These are phyloP conservation scores for Cryptosporidium baileyi DNA, from an alignment of 169 alveolate species.

Conservation along the genomic window DNA sequence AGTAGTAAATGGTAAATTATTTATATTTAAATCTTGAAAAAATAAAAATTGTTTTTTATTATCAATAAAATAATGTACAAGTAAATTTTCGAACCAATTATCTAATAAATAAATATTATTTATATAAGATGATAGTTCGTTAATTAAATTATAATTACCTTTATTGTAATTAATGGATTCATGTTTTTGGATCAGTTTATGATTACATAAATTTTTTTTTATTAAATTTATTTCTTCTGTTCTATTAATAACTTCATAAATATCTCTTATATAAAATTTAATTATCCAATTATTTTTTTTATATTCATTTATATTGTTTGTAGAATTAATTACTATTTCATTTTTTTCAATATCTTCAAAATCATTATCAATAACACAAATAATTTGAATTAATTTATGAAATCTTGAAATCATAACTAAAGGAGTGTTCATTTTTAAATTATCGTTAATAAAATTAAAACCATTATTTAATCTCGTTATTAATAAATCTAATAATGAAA, in stretches of 20 bases:
- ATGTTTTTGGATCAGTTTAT: not conserved
- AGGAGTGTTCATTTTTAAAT: not conserved
- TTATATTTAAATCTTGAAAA: not conserved
- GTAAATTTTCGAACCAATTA: not conserved
- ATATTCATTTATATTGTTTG: not conserved
- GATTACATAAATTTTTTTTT: not conserved
- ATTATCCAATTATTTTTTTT: slow-evolving; percentile 4
- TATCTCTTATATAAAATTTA: not conserved
- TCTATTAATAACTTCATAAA: not conserved
- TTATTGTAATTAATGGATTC: not conserved
- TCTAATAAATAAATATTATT: not conserved
- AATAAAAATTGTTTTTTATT: not conserved
- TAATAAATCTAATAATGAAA: slow-evolving; percentile 13
- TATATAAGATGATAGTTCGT: not conserved
- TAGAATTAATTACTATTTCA: not conserved
- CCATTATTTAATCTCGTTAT: slow-evolving; percentile 5
- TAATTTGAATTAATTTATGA: slow-evolving; percentile 16
- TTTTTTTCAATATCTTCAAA: not conserved
- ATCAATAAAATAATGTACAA: not conserved
- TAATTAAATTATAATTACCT: not conserved
- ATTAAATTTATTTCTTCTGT: not conserved
- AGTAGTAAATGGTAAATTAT: slow-evolving; percentile 4
- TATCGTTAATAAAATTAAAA: not conserved
- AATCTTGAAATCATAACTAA: slow-evolving; percentile 1
- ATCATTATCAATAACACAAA: not conserved